phyloP scores from a whole-genome alignment of 331 rosid species.

The Pyrus hybrid region DNA sequence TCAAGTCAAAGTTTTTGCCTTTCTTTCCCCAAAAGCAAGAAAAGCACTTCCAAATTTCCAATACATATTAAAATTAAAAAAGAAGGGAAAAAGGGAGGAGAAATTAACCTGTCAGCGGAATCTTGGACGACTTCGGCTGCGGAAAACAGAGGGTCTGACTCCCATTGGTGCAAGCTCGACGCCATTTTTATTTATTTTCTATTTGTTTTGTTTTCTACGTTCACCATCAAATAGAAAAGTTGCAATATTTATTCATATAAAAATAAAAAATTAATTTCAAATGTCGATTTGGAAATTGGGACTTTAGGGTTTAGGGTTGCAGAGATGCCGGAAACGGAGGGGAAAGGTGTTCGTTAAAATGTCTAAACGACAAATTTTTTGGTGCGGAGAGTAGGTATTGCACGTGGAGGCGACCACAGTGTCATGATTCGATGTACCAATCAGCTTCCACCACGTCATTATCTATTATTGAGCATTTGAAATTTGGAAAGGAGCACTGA shows the following conservation, averaged over 20 bases:
- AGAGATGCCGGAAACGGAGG: not conserved
- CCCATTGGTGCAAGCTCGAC: conserved; percentile 33
- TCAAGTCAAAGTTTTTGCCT: not conserved
- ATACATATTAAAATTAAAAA: not conserved
- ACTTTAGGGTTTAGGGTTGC: not conserved
- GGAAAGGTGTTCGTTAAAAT: not conserved
- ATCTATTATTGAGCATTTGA: not conserved
- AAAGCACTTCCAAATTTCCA: not conserved
- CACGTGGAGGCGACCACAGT: not conserved
- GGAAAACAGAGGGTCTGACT: conserved; percentile 32
- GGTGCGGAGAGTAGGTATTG: not conserved
- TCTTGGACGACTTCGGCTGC: conserved; percentile 40
- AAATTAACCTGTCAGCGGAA: conserved; percentile 30
- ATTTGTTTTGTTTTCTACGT: not conserved
- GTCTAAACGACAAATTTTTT: not conserved
- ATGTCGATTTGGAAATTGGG: not conserved
- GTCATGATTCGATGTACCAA: not conserved
- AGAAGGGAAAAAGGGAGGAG: not conserved
- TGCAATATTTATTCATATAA: not conserved
- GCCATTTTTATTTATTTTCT: conserved; percentile 4
- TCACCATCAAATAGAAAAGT: not conserved
- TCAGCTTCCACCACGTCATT: not conserved
- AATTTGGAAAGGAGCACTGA: not conserved
- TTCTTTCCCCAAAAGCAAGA: not conserved
- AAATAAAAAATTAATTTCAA: not conserved